Conservation (phyloP, 164 flowering plant species). For the Umbellularia californica region DNA sequence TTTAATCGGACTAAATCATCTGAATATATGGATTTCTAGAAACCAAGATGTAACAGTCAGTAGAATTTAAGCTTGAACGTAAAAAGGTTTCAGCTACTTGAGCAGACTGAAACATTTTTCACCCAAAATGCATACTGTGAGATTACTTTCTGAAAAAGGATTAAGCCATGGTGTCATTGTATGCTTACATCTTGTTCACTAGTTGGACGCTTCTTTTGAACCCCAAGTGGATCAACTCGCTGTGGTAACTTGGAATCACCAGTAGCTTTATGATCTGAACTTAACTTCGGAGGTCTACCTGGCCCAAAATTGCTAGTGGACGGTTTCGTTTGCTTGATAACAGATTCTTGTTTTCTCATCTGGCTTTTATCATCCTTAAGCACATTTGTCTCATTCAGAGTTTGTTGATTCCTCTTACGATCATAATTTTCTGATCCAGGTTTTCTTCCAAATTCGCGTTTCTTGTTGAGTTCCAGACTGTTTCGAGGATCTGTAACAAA, state of each 20-base stretch:
- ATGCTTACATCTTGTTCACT: conserved; percentile 43
- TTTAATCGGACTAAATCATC: conserved; percentile 44
- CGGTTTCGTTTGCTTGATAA: conserved; percentile 39
- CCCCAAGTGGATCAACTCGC: conserved; percentile 24
- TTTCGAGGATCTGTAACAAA: conserved; percentile 64
- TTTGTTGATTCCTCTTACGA: conserved; percentile 26
- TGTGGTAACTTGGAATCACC: conserved; percentile 31
- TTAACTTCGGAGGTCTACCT: conserved; percentile 44
- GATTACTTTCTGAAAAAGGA: neutral
- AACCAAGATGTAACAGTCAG: conserved; percentile 2
- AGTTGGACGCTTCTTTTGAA: conserved; percentile 34
- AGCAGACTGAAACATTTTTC: neutral
- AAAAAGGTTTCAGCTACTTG: neutral
- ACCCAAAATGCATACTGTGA: too few relatives aligned
- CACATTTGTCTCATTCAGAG: conserved; percentile 15
- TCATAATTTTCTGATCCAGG: conserved; percentile 18
- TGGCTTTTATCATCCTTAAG: conserved; percentile 26
- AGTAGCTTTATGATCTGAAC: conserved; percentile 24
- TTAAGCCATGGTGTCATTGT: neutral
- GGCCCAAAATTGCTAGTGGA: conserved; percentile 36
- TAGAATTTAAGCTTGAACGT: neutral
- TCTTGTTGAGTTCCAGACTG: conserved; percentile 45
- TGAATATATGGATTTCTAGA: conserved; percentile 38
- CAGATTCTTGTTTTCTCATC: conserved; percentile 23
- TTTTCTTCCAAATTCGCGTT: conserved; percentile 45